These are phyloP conservation scores for Heterobasidion irregulare DNA, from an alignment of 1,284 basidiomycete genomes.

Conservation along the genomic window DNA sequence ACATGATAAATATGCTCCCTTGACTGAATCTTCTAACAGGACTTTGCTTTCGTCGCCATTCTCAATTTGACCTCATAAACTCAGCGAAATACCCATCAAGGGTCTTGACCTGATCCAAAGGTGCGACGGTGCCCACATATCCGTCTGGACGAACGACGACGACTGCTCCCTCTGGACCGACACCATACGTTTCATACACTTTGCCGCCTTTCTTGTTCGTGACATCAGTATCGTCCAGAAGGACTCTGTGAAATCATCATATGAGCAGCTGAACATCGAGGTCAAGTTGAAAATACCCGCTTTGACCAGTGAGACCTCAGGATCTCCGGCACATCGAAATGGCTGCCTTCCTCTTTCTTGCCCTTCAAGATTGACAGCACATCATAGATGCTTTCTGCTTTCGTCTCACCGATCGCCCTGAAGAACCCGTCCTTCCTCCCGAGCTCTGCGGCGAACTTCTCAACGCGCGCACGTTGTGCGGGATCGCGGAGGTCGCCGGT, in stretches of 20 bases:
- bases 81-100: constrained; percentile 45
- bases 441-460: constrained; percentile 35
- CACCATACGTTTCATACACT: constrained; percentile 43
- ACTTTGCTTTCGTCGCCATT: no score
- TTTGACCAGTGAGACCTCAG: constrained; percentile 62
- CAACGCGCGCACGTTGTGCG: constrained; percentile 30
- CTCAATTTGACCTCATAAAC: constrained; percentile 21
- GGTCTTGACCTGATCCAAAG: constrained; percentile 34
- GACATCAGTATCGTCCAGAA: constrained; percentile 27
- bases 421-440: constrained; percentile 29
- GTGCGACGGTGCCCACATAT: constrained; percentile 54
- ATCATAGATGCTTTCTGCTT: constrained; percentile 23
- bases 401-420: constrained; percentile 17
- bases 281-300: constrained; percentile 25
- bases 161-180: constrained; percentile 46
- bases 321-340: constrained; percentile 38
- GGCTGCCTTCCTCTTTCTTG: constrained; percentile 37
- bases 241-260: constrained; percentile 15
- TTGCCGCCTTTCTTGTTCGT: constrained; percentile 26
- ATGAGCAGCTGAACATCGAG: not conserved
- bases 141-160: constrained; percentile 70
- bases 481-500: constrained; percentile 41
- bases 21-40: no score
- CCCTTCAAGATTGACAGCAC: constrained; percentile 42
- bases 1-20: no score